Evolutionary conservation across 2,329 filamentous ascomycete genomes (phyloP).

Genomic region (Epichloe gansuensis): DNA sequence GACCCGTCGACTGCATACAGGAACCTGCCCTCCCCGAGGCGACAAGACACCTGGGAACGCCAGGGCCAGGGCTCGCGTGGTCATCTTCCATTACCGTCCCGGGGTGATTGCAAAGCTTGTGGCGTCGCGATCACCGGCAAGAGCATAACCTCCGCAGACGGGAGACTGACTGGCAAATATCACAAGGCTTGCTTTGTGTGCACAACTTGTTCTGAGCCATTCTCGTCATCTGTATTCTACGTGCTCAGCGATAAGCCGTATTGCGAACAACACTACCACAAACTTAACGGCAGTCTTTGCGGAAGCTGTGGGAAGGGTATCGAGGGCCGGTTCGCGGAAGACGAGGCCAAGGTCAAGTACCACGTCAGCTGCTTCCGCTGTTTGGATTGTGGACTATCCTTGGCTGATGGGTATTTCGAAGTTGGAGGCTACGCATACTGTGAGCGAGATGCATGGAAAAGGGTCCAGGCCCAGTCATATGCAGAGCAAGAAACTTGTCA

Average conservation of each 20-base stretch:
- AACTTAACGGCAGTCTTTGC: conserved; percentile 79
- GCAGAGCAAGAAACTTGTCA: conserved; percentile 8
- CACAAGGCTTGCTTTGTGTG: conserved; percentile 95
- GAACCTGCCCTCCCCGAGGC: background rate
- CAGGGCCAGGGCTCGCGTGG: conserved; percentile 27
- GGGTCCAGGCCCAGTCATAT: conserved; percentile 25
- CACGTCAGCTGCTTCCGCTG: conserved; percentile 83
- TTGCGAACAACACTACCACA: conserved; percentile 86
- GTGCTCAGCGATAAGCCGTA: conserved; percentile 79
- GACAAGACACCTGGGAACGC: conserved; percentile 8
- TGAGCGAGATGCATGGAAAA: conserved; percentile 66
- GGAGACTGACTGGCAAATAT: conserved; percentile 80
- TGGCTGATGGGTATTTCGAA: conserved; percentile 84
- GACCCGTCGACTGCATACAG: background rate
- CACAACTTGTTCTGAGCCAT: conserved; percentile 66
- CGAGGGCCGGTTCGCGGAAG: conserved; percentile 87
- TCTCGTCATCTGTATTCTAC: conserved; percentile 83
- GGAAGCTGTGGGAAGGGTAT: conserved; percentile 70
- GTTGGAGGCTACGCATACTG: conserved; percentile 70
- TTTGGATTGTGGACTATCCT: conserved; percentile 57
- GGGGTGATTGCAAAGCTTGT: conserved; percentile 77
- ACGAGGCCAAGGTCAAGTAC: conserved; percentile 64
- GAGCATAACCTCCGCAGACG: conserved; percentile 86
- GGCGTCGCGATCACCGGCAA: conserved; percentile 69
- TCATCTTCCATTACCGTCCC: conserved; percentile 31